Base-by-base conservation (phyloP, 148 eudicot species). In the Drosera capensis region DNA sequence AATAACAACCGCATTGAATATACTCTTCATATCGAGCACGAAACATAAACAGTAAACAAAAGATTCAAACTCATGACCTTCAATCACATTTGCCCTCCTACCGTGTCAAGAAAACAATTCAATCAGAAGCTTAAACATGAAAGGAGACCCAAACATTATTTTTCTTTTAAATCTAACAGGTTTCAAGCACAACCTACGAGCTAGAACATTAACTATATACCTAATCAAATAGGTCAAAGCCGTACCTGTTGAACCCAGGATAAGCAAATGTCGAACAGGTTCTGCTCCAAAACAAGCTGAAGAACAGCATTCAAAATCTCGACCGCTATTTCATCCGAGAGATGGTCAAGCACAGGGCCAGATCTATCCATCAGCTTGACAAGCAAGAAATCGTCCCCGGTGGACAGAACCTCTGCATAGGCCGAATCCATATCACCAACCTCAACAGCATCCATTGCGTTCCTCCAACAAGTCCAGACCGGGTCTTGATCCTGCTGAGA, bases 241-340 rank as follows among this genome's bases (percentile, higher is more conserved):
- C 40, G 43, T 84, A 92, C 99, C 95, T 92, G 99, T 47, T 92
- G 99, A 72, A 79, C 54, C 99, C 99, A 92, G 55, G 58, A 73
- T 51, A 92, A 58, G 60, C 85, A 59, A 37, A 81, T 60, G 57
- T 85, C 95, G 28, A 61, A 78, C 64, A 85, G 50, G 66, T 68
- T 77, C 45, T 68, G 95, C 56, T 85, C 95, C 51, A 70, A 60
- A 23, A 92, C 67, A 70, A 78, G 80, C 55, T 76, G 82, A 36
- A 81, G 58, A 40, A 81, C 64, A 35, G 85, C 93, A 68, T 76
- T 73, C 57, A 92, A 48, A 64, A 75, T 68, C 58, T 92, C 95
- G 51, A 60, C 70, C 11, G 86, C 95, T 20, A 81, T 67, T 62
- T 92, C 95, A 66, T 66, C 62, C 3, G 95, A 65, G 53, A 92